A percentile compares a stretch with the other conserved stretches of the same genome.
These are phyloP conservation scores for Apiospora saccharicola DNA, from an alignment of 2,329 filamentous ascomycete species.

Conservation along the genomic window DNA sequence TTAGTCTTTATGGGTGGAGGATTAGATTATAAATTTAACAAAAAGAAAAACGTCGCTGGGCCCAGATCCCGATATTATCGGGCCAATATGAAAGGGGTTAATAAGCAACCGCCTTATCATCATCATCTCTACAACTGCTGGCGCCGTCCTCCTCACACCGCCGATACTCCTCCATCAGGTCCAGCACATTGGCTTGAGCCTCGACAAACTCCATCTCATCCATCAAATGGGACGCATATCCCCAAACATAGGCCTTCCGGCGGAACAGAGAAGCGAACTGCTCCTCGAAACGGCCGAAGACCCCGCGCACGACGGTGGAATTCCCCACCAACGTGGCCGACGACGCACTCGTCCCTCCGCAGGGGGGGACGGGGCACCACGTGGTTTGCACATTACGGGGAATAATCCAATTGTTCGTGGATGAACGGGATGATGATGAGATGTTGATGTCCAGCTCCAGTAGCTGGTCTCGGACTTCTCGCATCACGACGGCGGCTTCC, in stretches of 20 bases:
- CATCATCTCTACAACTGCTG: too few species aligned
- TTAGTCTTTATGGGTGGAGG: too few species aligned
- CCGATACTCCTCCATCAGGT: conserved; percentile 99
- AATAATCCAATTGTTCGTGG: conserved; percentile 78
- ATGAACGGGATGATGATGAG: conserved; percentile 88
- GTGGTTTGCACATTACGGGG: conserved; percentile 99
- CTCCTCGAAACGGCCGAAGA: conserved; percentile 99
- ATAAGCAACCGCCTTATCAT: too few species aligned
- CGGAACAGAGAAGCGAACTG: conserved; percentile 99
- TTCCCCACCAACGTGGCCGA: conserved; percentile 95
- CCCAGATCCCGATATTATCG: too few species aligned
- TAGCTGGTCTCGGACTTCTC: conserved; percentile 99
- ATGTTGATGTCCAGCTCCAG: conserved; percentile 99
- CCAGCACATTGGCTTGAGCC: conserved; percentile 99
- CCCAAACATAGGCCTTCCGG: conserved; percentile 99
- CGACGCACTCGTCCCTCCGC: conserved; percentile 95
- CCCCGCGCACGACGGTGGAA: conserved; percentile 99
- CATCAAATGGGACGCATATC: conserved; percentile 99
- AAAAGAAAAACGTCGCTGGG: too few species aligned
- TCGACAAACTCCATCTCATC: conserved; percentile 99
- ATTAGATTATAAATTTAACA: too few species aligned
- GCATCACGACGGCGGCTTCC: conserved; percentile 96
- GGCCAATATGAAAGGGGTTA: too few species aligned
- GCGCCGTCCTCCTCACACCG: conserved; percentile 98
- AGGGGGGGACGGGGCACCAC: conserved; percentile 95